Base-by-base conservation (phyloP, 805 yeast species). In the Starmerella kuoi region DNA sequence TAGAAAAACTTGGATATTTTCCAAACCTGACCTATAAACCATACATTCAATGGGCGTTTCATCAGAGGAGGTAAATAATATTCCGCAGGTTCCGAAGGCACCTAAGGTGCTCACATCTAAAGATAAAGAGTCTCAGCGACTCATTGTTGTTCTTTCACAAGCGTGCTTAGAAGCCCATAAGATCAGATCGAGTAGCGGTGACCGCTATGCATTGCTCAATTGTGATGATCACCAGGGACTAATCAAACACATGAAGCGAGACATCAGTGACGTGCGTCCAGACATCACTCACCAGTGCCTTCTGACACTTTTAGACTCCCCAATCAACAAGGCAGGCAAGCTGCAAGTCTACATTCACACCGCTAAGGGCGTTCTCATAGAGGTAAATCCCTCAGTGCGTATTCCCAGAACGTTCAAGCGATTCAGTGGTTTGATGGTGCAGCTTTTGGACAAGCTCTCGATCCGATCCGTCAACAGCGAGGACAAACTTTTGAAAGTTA, bases 191-290 rank as follows among this genome's bases (percentile, higher is more conserved):
- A 72, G 84, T 2, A 83, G 85, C 14, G 93, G 88, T 39, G 97
- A 91, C 59, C 85, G 91, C 61, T 91, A 79, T 58, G 96, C 94
- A 0, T 66, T 91, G 47, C 70, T 91, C 57, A 91, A 91, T 67
- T 91, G 98, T 69, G 98, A 91, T 62, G 98, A 91, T 61, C 98
- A 91, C 61, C 98, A 91, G 66, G 96, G 96, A 14, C 68, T 88
- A 40, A 68, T 91, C 55, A 80, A 88, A 61, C 88, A 86, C 60
- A 85, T 88, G 94, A 94, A 94, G 40, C 76, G 97, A 59, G 97
- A 91, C 59, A 88, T 91, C 50, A 84, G 94, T 37, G 98, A 91
- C 59, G 97, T 96, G 6, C 77, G 98, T 62, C 98, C 98, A n/a
- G 98, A 91, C 62, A 91, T 91, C 56, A 91, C 98, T 34, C 98